phyloP scores from a whole-genome alignment of 305 asterid genomes.

The Fraxinus nigra region DNA sequence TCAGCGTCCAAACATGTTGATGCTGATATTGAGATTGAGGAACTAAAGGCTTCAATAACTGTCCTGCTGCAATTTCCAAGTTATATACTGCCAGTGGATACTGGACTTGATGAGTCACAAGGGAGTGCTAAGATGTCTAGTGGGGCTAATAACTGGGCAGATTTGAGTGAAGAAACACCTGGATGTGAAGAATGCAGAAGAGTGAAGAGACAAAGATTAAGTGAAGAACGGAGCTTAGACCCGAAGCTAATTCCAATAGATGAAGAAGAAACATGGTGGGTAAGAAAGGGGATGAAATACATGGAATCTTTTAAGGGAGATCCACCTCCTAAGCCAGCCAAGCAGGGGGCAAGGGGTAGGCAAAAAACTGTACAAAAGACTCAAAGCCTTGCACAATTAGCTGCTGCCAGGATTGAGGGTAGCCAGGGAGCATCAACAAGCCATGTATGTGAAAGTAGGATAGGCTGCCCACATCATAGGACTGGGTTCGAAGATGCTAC shows the following conservation, averaged over 20 bases:
- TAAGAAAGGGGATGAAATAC: slow-evolving; percentile 66
- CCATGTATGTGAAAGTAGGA: slow-evolving; percentile 82
- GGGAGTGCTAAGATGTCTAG: slow-evolving; percentile 45
- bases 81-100: slow-evolving; percentile 33
- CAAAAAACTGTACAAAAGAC: slow-evolving; percentile 91
- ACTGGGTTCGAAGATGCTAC: slow-evolving; percentile 54
- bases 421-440: slow-evolving; percentile 99
- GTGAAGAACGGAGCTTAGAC: slow-evolving; percentile 61
- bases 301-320: slow-evolving; percentile 67
- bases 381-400: slow-evolving; percentile 92
- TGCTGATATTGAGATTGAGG: slow-evolving; percentile 56
- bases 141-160: slow-evolving; percentile 43
- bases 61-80: slow-evolving; percentile 60
- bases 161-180: slow-evolving; percentile 63
- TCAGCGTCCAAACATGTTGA: slow-evolving; percentile 38
- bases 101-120: slow-evolving; percentile 58
- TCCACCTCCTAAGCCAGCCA: slow-evolving; percentile 83
- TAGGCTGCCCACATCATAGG: slow-evolving; percentile 78
- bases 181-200: slow-evolving; percentile 97
- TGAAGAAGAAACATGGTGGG: slow-evolving; percentile 93
- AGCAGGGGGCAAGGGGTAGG: slow-evolving; percentile 78
- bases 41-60: slow-evolving; percentile 64
- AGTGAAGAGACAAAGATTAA: slow-evolving; percentile 70
- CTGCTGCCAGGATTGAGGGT: slow-evolving; percentile 93
- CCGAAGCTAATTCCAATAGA: slow-evolving; percentile 51